Base-by-base conservation (phyloP, 164 flowering plant genomes). In the Cinnamomum chago region DNA sequence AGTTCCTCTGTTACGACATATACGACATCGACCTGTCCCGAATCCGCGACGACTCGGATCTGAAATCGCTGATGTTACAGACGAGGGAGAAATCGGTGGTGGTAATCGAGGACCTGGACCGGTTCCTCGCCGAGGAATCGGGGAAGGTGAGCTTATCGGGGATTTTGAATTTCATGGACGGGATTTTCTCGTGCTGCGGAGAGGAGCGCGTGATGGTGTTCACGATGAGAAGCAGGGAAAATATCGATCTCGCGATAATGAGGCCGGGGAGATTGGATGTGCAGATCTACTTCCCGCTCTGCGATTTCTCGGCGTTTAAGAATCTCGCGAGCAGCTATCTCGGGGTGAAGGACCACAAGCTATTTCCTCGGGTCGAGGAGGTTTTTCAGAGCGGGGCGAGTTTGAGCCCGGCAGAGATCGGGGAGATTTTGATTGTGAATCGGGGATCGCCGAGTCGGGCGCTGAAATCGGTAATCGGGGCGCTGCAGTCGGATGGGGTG, bases 241-340 rank as follows among this genome's bases (percentile, higher is more conserved):
- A 73, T 0, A 77, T 90, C 20, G 92, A 93, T 71, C 87, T 80
- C 4, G 68, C 84, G 24, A 81, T 89, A 20, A 65, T 89, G 20
- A 74, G 98, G 69, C 98, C 97, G 0, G 98, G 98, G 2, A 76
- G 98, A 52, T 80, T 94, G 35, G 98, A 94, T 62, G 96, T 90
- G 13, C 97, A 91, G 65, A 74, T 93, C 6, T 80, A 89, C 20
- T 90, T 93, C 70, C 94, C 95, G 1, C 68, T 80, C 3, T 93
- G 97, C 62, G 93, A 92, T 79, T 93, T 89, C 76, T 68, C 85
- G 0, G 84, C 87, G 0, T 93, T 93, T 75, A 92, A 89, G 72
- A 82, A 77, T 1, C 71, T 93, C 18, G 94, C 98, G 0, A 83
- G 30, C 27, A 91, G 83, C 71, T 88, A 92, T 74, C 76, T 93